Evolutionary conservation across 352 stramenopile species (phyloP).

Genomic region (Peronospora farinosa): DNA sequence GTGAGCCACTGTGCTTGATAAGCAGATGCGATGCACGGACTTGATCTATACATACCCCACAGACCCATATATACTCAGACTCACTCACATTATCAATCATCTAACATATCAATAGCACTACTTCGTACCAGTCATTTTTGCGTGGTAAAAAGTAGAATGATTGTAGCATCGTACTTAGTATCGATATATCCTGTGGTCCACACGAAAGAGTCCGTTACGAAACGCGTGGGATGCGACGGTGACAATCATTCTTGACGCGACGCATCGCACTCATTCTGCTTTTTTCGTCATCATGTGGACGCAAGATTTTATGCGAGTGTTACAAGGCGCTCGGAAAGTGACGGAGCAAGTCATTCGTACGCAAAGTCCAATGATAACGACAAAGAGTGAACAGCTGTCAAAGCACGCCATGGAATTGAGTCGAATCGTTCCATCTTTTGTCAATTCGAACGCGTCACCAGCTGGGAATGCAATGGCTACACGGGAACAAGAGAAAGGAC

Average conservation of each 20-base stretch:
- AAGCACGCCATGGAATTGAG: conserved; percentile 43
- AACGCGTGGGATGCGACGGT: conserved; percentile 2
- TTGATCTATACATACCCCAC: conserved; percentile 37
- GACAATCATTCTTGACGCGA: not conserved
- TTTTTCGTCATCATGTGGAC: conserved; percentile 43
- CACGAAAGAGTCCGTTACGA: not conserved
- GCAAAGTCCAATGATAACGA: conserved; percentile 28
- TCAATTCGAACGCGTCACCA: conserved; percentile 17
- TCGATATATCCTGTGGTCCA: not conserved
- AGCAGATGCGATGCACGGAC: conserved; percentile 88
- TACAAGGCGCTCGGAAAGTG: conserved; percentile 63
- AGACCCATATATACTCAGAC: conserved; percentile 1
- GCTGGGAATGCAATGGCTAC: not conserved
- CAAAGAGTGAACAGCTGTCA: conserved; percentile 30
- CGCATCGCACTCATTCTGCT: not conserved
- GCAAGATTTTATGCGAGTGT: conserved; percentile 58
- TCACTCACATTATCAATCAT: too few species aligned
- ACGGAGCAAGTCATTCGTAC: conserved; percentile 43
- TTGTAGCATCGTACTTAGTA: conserved; percentile 4
- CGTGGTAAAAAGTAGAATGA: conserved; percentile 9
- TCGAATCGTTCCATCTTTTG: conserved; percentile 40
- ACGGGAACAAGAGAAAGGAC: not conserved
- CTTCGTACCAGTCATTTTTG: conserved; percentile 26
- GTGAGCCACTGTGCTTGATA: conserved; percentile 92
- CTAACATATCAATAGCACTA: conserved; percentile 9